Percentiles rank a stretch among this genome's conserved stretches.
Evolutionary conservation across 768 basidiomycete genomes (phyloP).

Genomic region (Suillus plorans): DNA sequence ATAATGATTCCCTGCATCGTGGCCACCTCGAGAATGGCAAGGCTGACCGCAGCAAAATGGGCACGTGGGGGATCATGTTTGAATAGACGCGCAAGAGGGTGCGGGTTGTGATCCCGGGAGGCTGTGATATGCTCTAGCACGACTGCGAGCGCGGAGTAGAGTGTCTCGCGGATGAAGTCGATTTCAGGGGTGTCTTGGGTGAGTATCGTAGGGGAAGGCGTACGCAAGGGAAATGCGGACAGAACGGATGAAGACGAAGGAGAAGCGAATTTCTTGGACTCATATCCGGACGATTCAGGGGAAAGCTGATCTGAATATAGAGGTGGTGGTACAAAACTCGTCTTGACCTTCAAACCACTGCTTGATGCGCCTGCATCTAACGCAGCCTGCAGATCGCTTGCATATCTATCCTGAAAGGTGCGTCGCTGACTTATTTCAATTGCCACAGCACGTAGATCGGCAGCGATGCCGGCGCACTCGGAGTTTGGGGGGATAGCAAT

Average conservation of each 20-base stretch:
- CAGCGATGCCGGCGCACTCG: conserved; percentile 60
- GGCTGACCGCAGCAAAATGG: conserved; percentile 75
- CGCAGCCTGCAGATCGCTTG: conserved; percentile 72
- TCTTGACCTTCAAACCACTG: conserved; percentile 40
- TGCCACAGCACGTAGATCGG: conserved; percentile 80
- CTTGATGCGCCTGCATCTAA: conserved; percentile 56
- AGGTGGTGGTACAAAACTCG: conserved; percentile 73
- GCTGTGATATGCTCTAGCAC: conserved; percentile 48
- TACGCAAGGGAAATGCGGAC: conserved; percentile 36
- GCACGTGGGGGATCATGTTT: conserved; percentile 66
- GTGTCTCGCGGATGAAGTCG: conserved; percentile 80
- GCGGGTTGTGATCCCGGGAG: conserved; percentile 9
- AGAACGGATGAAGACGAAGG: conserved; percentile 17
- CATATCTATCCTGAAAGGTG: conserved; percentile 81
- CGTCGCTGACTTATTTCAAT: conserved; percentile 86
- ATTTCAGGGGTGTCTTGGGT: conserved; percentile 49
- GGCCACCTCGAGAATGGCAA: conserved; percentile 72
- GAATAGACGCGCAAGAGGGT: conserved; percentile 55
- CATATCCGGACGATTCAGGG: conserved; percentile 15
- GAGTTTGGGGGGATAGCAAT: conserved; percentile 41
- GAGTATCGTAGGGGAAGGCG: conserved; percentile 49
- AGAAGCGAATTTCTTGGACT: conserved; percentile 14
- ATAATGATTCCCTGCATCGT: conserved; percentile 51
- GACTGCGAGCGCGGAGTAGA: conserved; percentile 80
- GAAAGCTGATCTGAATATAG: conserved; percentile 43